Evolutionary conservation across 306 rosid species (phyloP), one percentile per base, ranked within the genome.

Genomic region (Styphnolobium japonicum): DNA sequence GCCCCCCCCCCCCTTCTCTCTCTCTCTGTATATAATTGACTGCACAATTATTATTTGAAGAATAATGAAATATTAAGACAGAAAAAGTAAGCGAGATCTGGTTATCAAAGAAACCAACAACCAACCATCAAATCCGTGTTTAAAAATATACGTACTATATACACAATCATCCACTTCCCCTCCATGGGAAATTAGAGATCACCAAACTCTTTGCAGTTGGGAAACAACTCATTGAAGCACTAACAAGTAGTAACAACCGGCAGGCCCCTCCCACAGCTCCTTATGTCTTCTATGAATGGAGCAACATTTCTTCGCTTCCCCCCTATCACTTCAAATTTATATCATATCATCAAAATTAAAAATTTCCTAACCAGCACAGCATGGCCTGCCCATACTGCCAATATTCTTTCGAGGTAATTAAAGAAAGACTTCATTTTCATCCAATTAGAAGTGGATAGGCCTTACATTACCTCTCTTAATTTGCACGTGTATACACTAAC

Each of bases 221-320:
- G 90, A 91, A 91, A 91, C 97, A 88, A 91, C 93, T 91, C 97
- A 89, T 89, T 89, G 57, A 75, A 88, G 87, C 91, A 87, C 86
- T 86, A 78, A 75, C 73, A 46, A 76, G 34, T 36, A 78, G 72
- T 56, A 80, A 75, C 84, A 82, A 82, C 67, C 79, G 73, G 73
- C 23, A 71, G 90, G 89, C 65, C 88, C 91, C 75, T 78, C 84
- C 85, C 86, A 69, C 88, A 78, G 67, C 87, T 82, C 71, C 79
- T 73, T 34, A 42, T 90, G 92, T 86, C 91, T 83, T 85, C 70
- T 80, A 33, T 70, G 45, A 48, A 77, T 84, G 80, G 55, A 85
- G 81, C 87, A 88, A 75, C 42, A 48, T 81, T 74, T 72, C 81
- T 77, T 75, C 34, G 79, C 76, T 72, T 60, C 86, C 83, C 74